Base-by-base conservation (phyloP, 208 protist genomes). In the Trypanosoma platydactyli region DNA sequence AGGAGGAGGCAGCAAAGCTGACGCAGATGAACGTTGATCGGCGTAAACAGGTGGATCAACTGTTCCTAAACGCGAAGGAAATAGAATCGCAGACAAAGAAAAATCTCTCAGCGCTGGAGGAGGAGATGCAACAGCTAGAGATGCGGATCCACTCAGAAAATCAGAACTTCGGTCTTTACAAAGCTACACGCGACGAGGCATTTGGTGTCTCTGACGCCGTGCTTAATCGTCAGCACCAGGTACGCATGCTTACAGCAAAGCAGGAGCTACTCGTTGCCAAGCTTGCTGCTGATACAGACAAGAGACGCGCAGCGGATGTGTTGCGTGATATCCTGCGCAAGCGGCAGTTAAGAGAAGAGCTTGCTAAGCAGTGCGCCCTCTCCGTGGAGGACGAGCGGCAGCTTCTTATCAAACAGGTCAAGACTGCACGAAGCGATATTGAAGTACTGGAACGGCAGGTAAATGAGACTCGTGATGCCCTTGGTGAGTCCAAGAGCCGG, bases 331-430 rank as follows among this genome's bases (percentile, higher is more conserved):
- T 95, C 44, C 77, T 95, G 35, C 79, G 80, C 42, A 92, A 92
- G 58, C 81, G 89, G 30, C 81, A 79, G 24, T 74, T 91, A 62
- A 73, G 69, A 22, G 81, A 88, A 44, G 86, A 86, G 45, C 74
- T 94, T 44, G 81, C 83, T 22, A 77, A 80, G 53, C 81, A 94
- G 74, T 91, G 86, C 64, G 61, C 84, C 5, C 79, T 94, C 49
- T 91, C 84, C 7, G 86, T 94, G 1, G 88, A 94, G 65, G 85
- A 92, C 75, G 89, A 94, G 64, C 83, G 86, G 73, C 80, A 89
- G 58, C 73, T 83, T 64, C 67, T 94, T 45, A 91, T 94, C 54
- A 72, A 83, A 70, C 81, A 94, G 66, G 77, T 92, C 27, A 92
- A 92, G 63, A 73, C 82, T 0, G 84, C 86, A 7, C 79, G 86